Base-by-base conservation (phyloP, 768 basidiomycete genomes). In the Suillus hirtellus region DNA sequence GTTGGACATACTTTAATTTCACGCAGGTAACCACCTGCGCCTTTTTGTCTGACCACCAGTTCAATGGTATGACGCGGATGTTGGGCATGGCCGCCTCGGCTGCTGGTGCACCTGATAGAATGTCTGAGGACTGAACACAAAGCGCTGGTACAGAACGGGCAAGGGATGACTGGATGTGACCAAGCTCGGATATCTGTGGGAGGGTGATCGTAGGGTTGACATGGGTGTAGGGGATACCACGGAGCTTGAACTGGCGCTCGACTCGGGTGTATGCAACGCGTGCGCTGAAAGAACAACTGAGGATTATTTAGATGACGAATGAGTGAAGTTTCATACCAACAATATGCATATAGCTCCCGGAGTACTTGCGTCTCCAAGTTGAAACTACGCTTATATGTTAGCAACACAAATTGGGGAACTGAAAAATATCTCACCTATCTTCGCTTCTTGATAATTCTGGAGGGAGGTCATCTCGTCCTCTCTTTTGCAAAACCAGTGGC, bases 81-180 rank as follows among this genome's bases (percentile, higher is more conserved):
- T 93, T 94, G 8, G 93, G 88, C 92, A 95, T 93, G 5, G 94
- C 94, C 4, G 94, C 94, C 71, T 96, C 94, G 24, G 89, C 91
- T 4, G 93, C 94, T 4, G 92, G 90, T 2, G 89, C 90, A 8
- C 91, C 91, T 0, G 89, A 88, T 24, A 95, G 80, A 53, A 96
- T 90, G 68, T 94, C 86, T 19, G 86, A 81, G 0, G 94, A 91
- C 68, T 90, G 85, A 12, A 96, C 93, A 64, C 90, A 92, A 3
- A 96, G 80, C 1, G 87, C 89, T 0, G 95, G 95, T 9, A 96
- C 88, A 17, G 90, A 88, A 35, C 86, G 87, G 0, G 88, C 85
- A 24, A 93, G 82, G 0, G 89, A 87, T 4, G 90, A 93, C 64
- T 92, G 89, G 17, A 87, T 80, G 60, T 86, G 80, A 3, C 79